These are phyloP conservation scores for Themeda triandra DNA, from an alignment of 176 grass and related monocot genomes.

Conservation along the genomic window DNA sequence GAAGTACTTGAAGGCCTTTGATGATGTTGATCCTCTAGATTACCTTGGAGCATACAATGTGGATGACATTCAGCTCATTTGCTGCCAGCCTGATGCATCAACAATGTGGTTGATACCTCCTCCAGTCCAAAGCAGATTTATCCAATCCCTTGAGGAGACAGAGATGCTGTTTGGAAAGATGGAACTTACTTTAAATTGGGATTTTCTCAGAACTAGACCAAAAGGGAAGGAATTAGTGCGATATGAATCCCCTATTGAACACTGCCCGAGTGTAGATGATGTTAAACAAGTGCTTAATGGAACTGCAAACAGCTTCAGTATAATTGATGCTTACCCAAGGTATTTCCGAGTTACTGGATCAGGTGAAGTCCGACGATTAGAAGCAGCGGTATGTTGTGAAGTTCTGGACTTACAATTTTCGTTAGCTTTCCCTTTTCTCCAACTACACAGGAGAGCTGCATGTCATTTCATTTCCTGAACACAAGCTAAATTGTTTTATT, in stretches of 20 bases:
- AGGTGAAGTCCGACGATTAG: conserved; percentile 86
- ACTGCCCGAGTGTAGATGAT: conserved; percentile 54
- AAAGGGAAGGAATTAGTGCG: conserved; percentile 94
- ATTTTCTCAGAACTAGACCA: conserved; percentile 90
- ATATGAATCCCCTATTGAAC: conserved; percentile 65
- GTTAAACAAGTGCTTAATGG: conserved; percentile 80
- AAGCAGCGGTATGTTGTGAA: conserved; percentile 58
- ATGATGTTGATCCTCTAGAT: conserved; percentile 62
- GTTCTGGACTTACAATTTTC: neutral
- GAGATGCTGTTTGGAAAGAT: conserved; percentile 52
- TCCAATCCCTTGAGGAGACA: conserved; percentile 58
- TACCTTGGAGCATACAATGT: conserved; percentile 84
- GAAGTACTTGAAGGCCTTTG: conserved; percentile 51
- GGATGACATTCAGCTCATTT: conserved; percentile 95
- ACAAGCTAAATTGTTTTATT: conserved; percentile 9
- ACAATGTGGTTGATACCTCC: conserved; percentile 86
- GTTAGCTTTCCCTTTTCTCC: neutral
- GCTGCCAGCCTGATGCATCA: conserved; percentile 93
- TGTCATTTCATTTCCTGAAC: neutral
- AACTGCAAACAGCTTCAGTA: conserved; percentile 57
- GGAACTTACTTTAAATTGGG: conserved; percentile 81
- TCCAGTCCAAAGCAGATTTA: conserved; percentile 68
- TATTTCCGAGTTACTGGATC: conserved; percentile 93
- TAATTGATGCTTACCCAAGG: conserved; percentile 84
- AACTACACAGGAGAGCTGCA: neutral